Base-by-base conservation (phyloP, 306 rosid genomes). In the Ochetophila trinervis region DNA sequence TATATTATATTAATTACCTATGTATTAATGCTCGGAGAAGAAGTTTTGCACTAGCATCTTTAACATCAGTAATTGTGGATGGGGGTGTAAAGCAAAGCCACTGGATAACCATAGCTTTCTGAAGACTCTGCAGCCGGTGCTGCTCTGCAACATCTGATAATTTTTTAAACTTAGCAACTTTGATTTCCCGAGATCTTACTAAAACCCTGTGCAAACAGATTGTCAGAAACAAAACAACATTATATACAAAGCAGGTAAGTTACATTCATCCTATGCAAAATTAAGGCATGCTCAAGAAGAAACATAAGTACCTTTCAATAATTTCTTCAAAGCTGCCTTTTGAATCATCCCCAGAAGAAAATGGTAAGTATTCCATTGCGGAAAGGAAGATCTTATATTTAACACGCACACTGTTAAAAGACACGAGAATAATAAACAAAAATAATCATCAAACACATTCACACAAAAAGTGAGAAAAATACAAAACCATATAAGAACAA, bases 81-180 rank as follows among this genome's bases (percentile, higher is more conserved):
- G 96, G 99, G 34, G 97, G 97, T 40, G 97, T 93, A 76, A 93
- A 93, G 84, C 99, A 93, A 57, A 93, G 96, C 99, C 99, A 93
- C 77, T 93, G 96, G 79, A 86, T 79, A 74, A 80, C 96, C 91
- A 86, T 79, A 66, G 99, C 99, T 77, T 90, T 93, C 63, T 88
- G 84, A 81, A 93, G 97, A 83, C 91, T 84, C 76, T 90, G 97
- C 65, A 84, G 57, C 61, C 97, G 87, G 76, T 93, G 96, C 80
- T 90, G 97, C 77, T 90, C 97, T 20, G 85, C 87, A 78, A 88
- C 90, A 83, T 88, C 94, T 49, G 96, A 78, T 66, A 72, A 57
- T 60, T 83, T 74, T 62, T 84, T 87, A 59, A 77, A 78, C 74
- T 82, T 85, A 65, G 85, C 83, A 73, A 58, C 83, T 87, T 81